A percentile compares a stretch with the other conserved stretches of the same genome.
These are phyloP conservation scores for Tripterygium wilfordii DNA, from an alignment of 177 flowering plant genomes.

Conservation along the genomic window DNA sequence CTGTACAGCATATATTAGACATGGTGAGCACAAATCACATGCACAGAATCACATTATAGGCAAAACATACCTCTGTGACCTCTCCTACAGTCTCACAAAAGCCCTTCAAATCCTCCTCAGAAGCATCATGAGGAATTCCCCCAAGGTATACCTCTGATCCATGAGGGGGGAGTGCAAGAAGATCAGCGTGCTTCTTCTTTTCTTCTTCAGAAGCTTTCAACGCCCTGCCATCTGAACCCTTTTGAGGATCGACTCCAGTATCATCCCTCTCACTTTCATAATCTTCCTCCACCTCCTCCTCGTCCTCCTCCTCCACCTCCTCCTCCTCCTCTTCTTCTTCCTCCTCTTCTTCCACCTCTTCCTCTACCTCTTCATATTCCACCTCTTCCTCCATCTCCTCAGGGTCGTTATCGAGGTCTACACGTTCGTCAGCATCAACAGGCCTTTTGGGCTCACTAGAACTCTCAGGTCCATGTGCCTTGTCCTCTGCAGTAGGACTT, in stretches of 20 bases:
- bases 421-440: constrained; percentile 54
- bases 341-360: constrained; percentile 41
- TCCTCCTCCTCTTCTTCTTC: constrained; percentile 35
- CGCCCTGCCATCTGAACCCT: constrained; percentile 29
- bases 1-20: constrained; percentile 29
- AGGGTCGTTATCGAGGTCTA: constrained; percentile 51
- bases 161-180: constrained; percentile 96
- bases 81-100: constrained; percentile 87
- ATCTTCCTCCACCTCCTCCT: constrained; percentile 57
- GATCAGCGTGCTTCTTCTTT: constrained; percentile 60
- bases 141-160: constrained; percentile 96
- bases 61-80: constrained; percentile 63
- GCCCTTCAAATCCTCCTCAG: constrained; percentile 63
- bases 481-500: constrained; percentile 30
- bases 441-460: constrained; percentile 32
- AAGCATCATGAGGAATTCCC: constrained; percentile 65
- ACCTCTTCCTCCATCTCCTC: constrained; percentile 82
- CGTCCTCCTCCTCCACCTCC: constrained; percentile 56
- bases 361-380: constrained; percentile 83
- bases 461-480: constrained; percentile 32
- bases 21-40: constrained; percentile 7
- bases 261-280: constrained; percentile 42
- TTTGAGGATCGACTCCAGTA: constrained; percentile 8
- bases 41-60: background rate
- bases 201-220: constrained; percentile 42